Conservation (phyloP, 352 stramenopile genomes). For the Phytophthora niederhauseri region DNA sequence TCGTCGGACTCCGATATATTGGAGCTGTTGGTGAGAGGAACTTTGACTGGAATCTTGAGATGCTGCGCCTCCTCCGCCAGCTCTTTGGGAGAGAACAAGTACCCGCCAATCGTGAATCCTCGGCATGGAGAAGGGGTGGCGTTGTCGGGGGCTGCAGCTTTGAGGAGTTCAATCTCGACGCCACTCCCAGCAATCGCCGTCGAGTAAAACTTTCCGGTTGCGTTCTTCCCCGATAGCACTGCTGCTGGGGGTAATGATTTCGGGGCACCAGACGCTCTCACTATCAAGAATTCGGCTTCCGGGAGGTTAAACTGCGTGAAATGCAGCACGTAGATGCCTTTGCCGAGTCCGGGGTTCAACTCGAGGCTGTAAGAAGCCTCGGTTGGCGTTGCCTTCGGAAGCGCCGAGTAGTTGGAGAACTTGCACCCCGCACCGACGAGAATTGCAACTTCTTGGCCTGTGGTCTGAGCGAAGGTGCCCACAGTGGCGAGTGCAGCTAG, state of each 20-base stretch:
- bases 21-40: slow-evolving; percentile 22
- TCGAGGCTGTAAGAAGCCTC: slow-evolving; percentile 51
- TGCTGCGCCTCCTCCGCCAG: slow-evolving; percentile 32
- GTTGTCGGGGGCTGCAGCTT: slow-evolving; percentile 7
- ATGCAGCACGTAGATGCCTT: slow-evolving; percentile 65
- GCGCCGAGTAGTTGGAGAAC: slow-evolving; percentile 56
- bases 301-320: slow-evolving; percentile 63
- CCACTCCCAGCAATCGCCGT: slow-evolving; percentile 47
- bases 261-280: slow-evolving; percentile 37
- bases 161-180: slow-evolving; percentile 56
- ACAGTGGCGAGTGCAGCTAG: slow-evolving; percentile 15
- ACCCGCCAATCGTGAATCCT: slow-evolving; percentile 55
- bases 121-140: slow-evolving; percentile 32
- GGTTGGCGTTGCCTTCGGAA: slow-evolving; percentile 25
- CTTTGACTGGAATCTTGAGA: slow-evolving; percentile 28
- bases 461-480: slow-evolving; percentile 11
- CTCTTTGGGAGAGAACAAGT: slow-evolving; percentile 52
- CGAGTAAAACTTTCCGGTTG: slow-evolving; percentile 62
- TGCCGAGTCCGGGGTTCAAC: slow-evolving; percentile 50
- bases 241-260: slow-evolving; percentile 18
- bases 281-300: slow-evolving; percentile 47
- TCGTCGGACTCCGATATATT: slow-evolving; percentile 17
- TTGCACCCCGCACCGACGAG: slow-evolving; percentile 53
- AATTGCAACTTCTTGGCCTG: slow-evolving; percentile 31
- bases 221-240: slow-evolving; percentile 52